Percentiles rank a stretch among this genome's conserved stretches.
Evolutionary conservation across 2,329 filamentous ascomycete species (phyloP).

Genomic region (Leptosphaerulina australis): DNA sequence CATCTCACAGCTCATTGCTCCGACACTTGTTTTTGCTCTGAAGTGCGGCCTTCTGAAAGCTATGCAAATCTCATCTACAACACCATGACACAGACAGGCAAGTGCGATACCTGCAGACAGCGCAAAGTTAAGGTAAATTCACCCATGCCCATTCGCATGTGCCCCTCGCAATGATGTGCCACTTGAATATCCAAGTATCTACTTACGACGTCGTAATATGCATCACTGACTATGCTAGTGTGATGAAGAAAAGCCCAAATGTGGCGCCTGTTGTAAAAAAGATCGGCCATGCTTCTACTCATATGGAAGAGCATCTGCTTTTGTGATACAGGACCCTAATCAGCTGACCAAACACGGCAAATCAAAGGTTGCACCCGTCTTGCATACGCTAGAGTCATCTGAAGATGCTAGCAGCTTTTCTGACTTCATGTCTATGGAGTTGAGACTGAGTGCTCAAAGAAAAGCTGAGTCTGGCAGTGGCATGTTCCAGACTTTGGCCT

Average conservation of each 20-base stretch:
- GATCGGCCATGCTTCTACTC: conserved; percentile 37
- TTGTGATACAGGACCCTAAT: conserved; percentile 38
- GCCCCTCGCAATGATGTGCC: neutral
- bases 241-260: conserved; percentile 38
- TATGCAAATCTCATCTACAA: neutral
- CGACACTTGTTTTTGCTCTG: too few species aligned
- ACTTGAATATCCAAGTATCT: neutral
- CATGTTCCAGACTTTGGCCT: conserved; percentile 35
- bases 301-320: conserved; percentile 35
- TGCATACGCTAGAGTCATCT: conserved; percentile 20
- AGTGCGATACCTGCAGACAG: conserved; percentile 40
- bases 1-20: too few species aligned
- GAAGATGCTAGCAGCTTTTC: conserved; percentile 1
- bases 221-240: conserved; percentile 28
- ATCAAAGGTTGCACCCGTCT: conserved; percentile 21
- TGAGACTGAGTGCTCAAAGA: conserved; percentile 28
- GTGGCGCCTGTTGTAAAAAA: conserved; percentile 36
- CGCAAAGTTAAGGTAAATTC: conserved; percentile 41
- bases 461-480: conserved; percentile 32
- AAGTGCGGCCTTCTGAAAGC: too few species aligned
- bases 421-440: conserved; percentile 12
- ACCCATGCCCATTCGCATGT: neutral
- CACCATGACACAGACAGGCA: conserved; percentile 39
- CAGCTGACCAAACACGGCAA: conserved; percentile 40
- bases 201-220: neutral